Base-by-base conservation (phyloP, 306 rosid genomes). In the Prunus salicina region DNA sequence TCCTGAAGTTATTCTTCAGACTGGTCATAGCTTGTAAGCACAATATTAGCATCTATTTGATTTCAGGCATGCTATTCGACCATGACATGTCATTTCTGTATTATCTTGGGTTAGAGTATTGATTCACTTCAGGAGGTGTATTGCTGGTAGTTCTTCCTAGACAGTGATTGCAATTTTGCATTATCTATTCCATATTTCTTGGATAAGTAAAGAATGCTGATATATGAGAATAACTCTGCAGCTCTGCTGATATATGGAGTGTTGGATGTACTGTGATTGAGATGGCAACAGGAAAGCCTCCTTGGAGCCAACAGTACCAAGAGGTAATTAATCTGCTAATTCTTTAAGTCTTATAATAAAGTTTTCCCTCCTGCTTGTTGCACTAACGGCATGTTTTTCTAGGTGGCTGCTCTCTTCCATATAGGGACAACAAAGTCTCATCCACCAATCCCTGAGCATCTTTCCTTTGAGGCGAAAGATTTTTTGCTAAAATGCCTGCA, bases 201-300 rank as follows among this genome's bases (percentile, higher is more conserved):
- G 82, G 52, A 73, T 50, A 57, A 72, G 63, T 81, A 77, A 67
- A 58, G 45, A 60, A 67, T 46, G 50, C 74, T 82, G 73, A 73
- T 81, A 66, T 55, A 58, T 58, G 52, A 20, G 76, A 66, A 78
- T 65, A 75, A 64, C 72, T 78, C 63, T 84, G 80, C 78, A 96
- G 99, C 83, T 93, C 99, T 85, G 99, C 99, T 75, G 99, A 96
- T 82, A 96, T 96, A 85, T 96, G 99, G 99, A 93, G 99, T 3
- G 99, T 96, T 79, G 99, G 98, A 32, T 96, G 99, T 81, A 96
- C 99, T 34, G 96, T 96, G 70, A 96, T 96, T 80, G 99, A 96
- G 88, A 96, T 96, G 99, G 97, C 98, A 83, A 93, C 99, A 1
- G 99, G 98, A 82, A 93, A 96, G 80, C 99, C 99, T 85, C 99